A percentile compares a stretch with the other conserved stretches of the same genome.
These are phyloP conservation scores for Saprolegnia diclina DNA, from an alignment of 352 stramenopile species.

Conservation along the genomic window DNA sequence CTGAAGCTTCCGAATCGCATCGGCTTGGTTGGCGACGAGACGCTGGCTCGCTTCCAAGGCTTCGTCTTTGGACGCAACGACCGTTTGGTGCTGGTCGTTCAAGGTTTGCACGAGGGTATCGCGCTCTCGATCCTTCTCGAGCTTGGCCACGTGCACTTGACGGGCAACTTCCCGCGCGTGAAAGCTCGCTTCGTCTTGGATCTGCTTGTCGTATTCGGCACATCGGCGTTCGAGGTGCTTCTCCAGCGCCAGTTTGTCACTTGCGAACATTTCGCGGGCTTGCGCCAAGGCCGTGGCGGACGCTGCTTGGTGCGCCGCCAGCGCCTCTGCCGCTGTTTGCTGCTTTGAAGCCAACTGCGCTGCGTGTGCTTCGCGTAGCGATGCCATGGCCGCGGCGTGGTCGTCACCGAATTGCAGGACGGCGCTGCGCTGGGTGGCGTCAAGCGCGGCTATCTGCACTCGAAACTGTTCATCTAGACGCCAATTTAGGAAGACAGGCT, in stretches of 20 bases:
- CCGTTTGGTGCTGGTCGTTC: neutral
- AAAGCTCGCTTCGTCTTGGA: neutral
- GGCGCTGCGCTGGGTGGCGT: neutral
- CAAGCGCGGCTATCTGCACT: neutral
- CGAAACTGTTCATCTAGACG: neutral
- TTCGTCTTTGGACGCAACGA: neutral
- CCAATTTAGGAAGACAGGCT: neutral
- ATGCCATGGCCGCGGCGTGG: neutral
- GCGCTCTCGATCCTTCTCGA: constrained; percentile 42
- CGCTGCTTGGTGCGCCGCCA: constrained; percentile 31
- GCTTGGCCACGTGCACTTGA: neutral
- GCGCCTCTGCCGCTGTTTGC: neutral
- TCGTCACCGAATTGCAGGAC: neutral
- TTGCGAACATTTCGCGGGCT: neutral
- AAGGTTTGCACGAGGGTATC: constrained; percentile 28
- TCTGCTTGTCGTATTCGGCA: neutral
- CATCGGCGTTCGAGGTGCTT: neutral
- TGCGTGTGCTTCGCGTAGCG: neutral
- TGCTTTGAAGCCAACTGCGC: neutral
- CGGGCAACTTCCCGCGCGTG: neutral
- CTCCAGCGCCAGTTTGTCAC: neutral
- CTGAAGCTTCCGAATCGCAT: neutral
- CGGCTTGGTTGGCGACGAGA: neutral
- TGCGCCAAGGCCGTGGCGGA: constrained; percentile 31
- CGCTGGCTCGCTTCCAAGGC: neutral